Evolutionary conservation across 148 eudicot species (phyloP), one percentile per base, ranked within the genome.

Genomic region (Fagopyrum esculentum): DNA sequence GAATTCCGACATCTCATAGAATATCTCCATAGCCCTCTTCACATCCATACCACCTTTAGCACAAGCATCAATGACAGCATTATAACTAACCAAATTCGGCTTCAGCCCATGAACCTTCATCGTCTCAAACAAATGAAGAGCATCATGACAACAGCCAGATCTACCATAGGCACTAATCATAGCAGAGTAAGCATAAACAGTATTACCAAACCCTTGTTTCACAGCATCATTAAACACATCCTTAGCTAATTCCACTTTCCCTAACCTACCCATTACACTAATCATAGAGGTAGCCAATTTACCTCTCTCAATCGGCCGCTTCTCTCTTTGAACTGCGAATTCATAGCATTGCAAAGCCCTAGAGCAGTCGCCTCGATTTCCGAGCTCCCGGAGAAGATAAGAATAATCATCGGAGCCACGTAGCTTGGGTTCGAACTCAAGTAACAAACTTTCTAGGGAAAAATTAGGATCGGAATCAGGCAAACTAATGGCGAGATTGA

Each of bases 31-130:
- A 12, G 90, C 98, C 79, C 81, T 78, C 2, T 73, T 80, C 35
- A 87, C 89, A 54, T 84, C 85, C 44, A 90, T 87, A 61, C 98
- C 98, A 69, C 93, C 97, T 85, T 95, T 95, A 4, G 89, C 98
- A 85, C 97, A 95, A 22, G 98, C 97, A 84, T 95, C 96, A 73
- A 95, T 90, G 16, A 95, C 81, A 10, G 98, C 98, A 80, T 95
- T 95, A 47, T 87, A 95, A 59, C 96, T 92, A 2, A 95, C 96
- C 61, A 90, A 87, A 89, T 95, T 95, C 3, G 98, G 98, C 84
- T 81, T 90, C 85, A 95, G 81, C 6, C 96, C 93, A 3, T 81
- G 81, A 43, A 26, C 72, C 73, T 90, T 92, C 98, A 93, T 93
- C 74, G 81, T 79, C 57, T 87, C 82, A 78, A 93, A 93, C 35